These are phyloP conservation scores for Lobosporangium transversale DNA, from an alignment of 192 early-diverging fungal species.

Conservation along the genomic window DNA sequence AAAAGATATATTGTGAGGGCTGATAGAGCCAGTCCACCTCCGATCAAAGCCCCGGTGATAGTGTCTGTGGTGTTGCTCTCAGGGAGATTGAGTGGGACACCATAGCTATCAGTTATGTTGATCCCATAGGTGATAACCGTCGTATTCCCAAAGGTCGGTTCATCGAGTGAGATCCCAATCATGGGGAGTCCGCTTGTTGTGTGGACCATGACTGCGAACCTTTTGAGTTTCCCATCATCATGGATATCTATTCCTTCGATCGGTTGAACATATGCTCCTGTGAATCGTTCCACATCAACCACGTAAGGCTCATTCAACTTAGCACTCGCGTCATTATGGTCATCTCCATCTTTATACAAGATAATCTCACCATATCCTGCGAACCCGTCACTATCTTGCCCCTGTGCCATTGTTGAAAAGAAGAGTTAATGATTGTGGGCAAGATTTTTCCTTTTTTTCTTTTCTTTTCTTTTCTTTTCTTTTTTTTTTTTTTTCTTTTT, in stretches of 20 bases:
- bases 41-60: constrained; percentile 21
- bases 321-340: not conserved
- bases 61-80: not conserved
- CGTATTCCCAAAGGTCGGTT: not conserved
- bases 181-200: not conserved
- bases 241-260: constrained; percentile 13
- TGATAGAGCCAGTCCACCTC: constrained; percentile 1
- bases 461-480: too few relatives aligned
- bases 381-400: not conserved
- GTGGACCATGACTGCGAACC: constrained; percentile 10
- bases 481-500: too few relatives aligned
- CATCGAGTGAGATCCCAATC: not conserved
- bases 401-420: too few relatives aligned
- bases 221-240: not conserved
- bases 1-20: not conserved
- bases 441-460: too few relatives aligned
- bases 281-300: constrained; percentile 5
- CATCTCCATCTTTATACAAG: not conserved
- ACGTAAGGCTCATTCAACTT: not conserved
- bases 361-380: constrained; percentile 10
- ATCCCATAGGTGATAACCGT: not conserved
- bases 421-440: too few relatives aligned
- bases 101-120: constrained; percentile 25
- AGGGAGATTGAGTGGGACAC: not conserved
- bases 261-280: constrained; percentile 19